Evolutionary conservation across 345 rosid genomes (phyloP), one percentile per base, ranked within the genome.

Genomic region (Lumnitzera littorea): DNA sequence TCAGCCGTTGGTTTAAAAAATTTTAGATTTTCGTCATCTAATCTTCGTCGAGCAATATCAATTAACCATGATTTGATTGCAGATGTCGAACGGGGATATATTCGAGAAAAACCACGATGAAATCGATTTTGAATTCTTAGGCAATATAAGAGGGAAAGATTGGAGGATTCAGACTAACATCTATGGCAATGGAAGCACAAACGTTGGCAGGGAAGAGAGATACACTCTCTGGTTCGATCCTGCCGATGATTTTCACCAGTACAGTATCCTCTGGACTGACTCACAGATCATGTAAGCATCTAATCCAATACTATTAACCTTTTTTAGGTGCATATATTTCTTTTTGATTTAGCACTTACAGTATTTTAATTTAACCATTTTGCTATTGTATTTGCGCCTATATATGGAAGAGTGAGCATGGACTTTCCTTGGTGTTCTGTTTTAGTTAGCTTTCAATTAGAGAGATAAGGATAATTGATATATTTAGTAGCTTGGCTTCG

Each of bases 81-180:
- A 94, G 99, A 87, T 90, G 95, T 94, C 99, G 13, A 94, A 94
- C 76, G 99, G 97, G 25, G 99, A 94, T 65, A 80, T 75, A 29
- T 94, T 78, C 63, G 83, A 86, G 89, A 94, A 83, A 83, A 94
- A 88, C 68, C 99, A 94, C 47, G 99, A 94, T 65, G 99, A 94
- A 69, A 94, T 94, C 31, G 99, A 94, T 78, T 94, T 94, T 62
- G 97, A 94, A 82, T 94, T 94, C 78, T 70, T 94, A 76, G 99
- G 99, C 4, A 94, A 94, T 72, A 90, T 94, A 23, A 88, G 97
- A 82, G 99, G 97, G 62, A 90, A 83, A 73, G 85, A 94, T 53
- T 94, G 99, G 99, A 94, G 99, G 84, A 82, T 94, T 76, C 99
- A 94, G 78, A 94, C 99, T 50, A 94, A 94, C 51, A 59, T 90